Base-by-base conservation (phyloP, 1,139 yeast species). In the Sporopachydermia cereana region DNA sequence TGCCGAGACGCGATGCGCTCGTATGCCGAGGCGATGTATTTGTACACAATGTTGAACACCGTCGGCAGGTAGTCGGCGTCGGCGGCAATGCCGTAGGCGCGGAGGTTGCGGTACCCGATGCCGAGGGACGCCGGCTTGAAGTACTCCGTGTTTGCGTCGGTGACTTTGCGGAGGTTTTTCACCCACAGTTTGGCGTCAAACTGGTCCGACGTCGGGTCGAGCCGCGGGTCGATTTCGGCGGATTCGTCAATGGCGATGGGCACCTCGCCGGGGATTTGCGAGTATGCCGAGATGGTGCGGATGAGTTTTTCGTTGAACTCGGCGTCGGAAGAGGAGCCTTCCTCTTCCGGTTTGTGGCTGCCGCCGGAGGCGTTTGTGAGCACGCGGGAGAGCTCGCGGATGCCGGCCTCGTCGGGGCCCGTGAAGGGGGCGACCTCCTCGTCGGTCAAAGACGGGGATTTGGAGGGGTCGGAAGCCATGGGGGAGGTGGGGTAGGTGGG, bases 21-120 rank as follows among this genome's bases (percentile, higher is more conserved):
- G n/a, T 14, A 23, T 5, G 21, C 21, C 20, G 5, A 12, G n/a
- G 36, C 30, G 16, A 43, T 41, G 25, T 27, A 45, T 49, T 62
- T 63, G 14, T 41, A 44, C 3, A 58, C 62, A 14, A 71, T 66
- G 56, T 82, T 84, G 21, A 71, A 56, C 9, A 83, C 79, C 1
- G 88, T 84, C 22, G 82, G 67, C 61, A 84, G 95, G 62, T 81
- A 86, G 55, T 84, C 91, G 2, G 88, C 74, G 56, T 82, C 93
- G 3, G 82, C 69, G 9, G 91, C 88, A 48, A 72, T 72, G 48
- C 95, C 96, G 51, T 70, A 74, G 1, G 89, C 93, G 47, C 83
- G 64, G 52, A 86, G 63, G 54, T 83, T 64, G 49, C 74, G 72
- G 69, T 79, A 86, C 2, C 82, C 72, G 34, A 86, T 68, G 9